Evolutionary conservation across 2,329 filamentous ascomycete species (phyloP), one percentile per base, ranked within the genome.

Genomic region (Trichophyton equinum): DNA sequence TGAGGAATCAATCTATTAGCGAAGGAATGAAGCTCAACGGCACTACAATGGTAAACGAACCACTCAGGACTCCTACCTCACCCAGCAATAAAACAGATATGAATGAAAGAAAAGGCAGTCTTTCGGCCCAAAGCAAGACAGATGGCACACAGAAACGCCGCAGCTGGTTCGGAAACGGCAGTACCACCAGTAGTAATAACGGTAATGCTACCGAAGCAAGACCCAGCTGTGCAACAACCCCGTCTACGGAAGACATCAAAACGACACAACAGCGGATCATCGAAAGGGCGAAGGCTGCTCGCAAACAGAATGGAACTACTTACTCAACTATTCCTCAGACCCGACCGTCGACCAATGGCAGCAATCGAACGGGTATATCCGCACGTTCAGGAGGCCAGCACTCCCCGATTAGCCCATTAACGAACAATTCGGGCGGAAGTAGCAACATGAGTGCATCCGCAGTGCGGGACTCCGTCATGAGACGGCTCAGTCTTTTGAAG

Each of bases 401-500:
- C 18, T 56, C 55, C 3, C 53, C 49, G 22, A 60, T 57, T 27
- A 60, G 60, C 22, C 38, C 61, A 20, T 11, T 27, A 36, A 58
- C 47, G 27, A 61, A 62, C 11, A 36, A 46, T 8, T 25, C 57
- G 27, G 53, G 49, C 42, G 57, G 30, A 38, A 46, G 30, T 25
- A 49, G 25, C 46, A 47, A 47, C 44, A 64, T 59, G 11, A 65
- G 61, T 56, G 62, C 64, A 22, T 63, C 67, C 42, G 71, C 69
- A 25, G 69, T 72, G 68, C 81, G 82, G 59, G 82, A 82, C 40
- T 87, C 85, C 62, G 82, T 95, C 65, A 84, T 86, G 74, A 92
- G 90, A 76, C 77, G 90, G 68, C 78, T 95, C 65, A 94, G 88
- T 71, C 78, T 91, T 68, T 78, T 95, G 68, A 88, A 87, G 71